Evolutionary conservation across 768 basidiomycete genomes (phyloP).

Genomic region (Russula sp.): DNA sequence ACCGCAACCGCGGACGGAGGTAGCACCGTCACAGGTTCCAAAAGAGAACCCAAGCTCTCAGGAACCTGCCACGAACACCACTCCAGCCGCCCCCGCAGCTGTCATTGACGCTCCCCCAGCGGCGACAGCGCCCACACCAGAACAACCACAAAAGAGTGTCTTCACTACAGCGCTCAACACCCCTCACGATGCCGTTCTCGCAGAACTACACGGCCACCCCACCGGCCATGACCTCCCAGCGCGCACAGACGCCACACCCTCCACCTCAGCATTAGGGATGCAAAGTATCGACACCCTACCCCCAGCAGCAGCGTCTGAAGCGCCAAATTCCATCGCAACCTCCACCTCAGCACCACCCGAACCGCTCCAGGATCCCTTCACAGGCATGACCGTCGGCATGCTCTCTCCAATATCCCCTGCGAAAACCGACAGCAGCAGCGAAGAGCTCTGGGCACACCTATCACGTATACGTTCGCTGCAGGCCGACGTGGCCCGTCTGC

Average conservation of each 20-base stretch:
- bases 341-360: slow-evolving; percentile 33
- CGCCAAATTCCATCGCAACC: slow-evolving; percentile 27
- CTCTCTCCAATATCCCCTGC: slow-evolving; percentile 32
- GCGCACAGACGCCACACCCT: slow-evolving; percentile 27
- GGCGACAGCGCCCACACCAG: slow-evolving; percentile 22
- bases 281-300: slow-evolving; percentile 25
- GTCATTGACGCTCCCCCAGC: background rate
- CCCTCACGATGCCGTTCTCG: slow-evolving; percentile 63
- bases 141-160: slow-evolving; percentile 31
- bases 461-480: slow-evolving; percentile 69
- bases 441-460: slow-evolving; percentile 65
- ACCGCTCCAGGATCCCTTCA: slow-evolving; percentile 47
- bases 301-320: slow-evolving; percentile 27
- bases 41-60: background rate
- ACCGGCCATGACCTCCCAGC: slow-evolving; percentile 21
- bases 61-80: background rate
- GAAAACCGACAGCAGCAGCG: slow-evolving; percentile 33
- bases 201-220: slow-evolving; percentile 45
- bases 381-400: slow-evolving; percentile 45
- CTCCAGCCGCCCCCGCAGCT: background rate
- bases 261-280: background rate
- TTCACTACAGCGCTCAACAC: slow-evolving; percentile 42
- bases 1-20: too few relatives aligned
- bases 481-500: slow-evolving; percentile 67
- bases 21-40: slow-evolving; percentile 16